A percentile compares a stretch with the other conserved stretches of the same genome.
Evolutionary conservation across 106 monocot genomes (phyloP).

Genomic region (Amphibolis antarctica): DNA sequence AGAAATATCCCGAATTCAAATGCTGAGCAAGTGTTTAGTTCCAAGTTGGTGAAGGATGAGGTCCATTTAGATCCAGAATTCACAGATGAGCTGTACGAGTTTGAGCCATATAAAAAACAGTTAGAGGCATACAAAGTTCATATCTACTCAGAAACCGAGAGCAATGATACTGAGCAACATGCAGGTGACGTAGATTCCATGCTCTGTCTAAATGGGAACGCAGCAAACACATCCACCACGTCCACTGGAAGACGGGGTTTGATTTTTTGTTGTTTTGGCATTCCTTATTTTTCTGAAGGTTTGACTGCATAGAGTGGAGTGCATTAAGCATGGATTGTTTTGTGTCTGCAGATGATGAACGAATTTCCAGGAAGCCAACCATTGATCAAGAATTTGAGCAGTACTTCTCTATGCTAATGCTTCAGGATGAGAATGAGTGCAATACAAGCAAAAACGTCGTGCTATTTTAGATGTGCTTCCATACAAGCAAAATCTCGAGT

Average conservation of each 20-base stretch:
- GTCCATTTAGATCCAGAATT: not conserved
- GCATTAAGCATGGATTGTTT: not conserved
- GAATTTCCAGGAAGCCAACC: constrained; percentile 29
- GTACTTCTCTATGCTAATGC: constrained; percentile 68
- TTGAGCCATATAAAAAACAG: not conserved
- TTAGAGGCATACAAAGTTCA: constrained; percentile 4
- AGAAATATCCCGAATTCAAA: not conserved
- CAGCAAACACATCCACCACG: constrained; percentile 10
- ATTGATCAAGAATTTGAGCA: constrained; percentile 91
- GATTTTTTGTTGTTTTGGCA: not conserved
- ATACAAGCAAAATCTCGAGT: no score
- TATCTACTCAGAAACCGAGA: constrained; percentile 5
- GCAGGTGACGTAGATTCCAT: constrained; percentile 19
- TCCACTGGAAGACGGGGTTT: constrained; percentile 15
- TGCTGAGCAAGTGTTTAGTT: not conserved
- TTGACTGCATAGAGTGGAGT: not conserved
- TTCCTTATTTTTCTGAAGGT: not conserved
- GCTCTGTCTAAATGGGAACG: constrained; percentile 28
- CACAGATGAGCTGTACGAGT: not conserved
- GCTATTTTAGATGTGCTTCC: no score
- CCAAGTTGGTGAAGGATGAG: not conserved
- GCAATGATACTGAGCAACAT: constrained; percentile 2
- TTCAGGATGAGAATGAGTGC: constrained; percentile 14
- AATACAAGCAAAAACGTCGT: no score
- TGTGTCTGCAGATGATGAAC: constrained; percentile 30